Conservation (phyloP, 1,284 basidiomycete species). For the Mycena sp. region DNA sequence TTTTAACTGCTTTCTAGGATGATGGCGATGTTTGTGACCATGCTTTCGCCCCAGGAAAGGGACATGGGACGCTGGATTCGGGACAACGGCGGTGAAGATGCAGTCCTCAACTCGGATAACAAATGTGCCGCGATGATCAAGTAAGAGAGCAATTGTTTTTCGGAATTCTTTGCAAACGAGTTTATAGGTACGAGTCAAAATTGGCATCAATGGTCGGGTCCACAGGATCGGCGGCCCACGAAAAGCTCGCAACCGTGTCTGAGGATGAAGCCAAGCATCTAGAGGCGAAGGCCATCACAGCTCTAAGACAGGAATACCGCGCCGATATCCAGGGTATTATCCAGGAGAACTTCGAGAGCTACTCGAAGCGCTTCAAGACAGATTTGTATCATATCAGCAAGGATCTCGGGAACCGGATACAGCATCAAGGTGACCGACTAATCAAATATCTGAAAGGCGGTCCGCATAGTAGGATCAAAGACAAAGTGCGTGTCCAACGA, state of each 20-base stretch:
- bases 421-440: conserved; percentile 5
- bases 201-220: too few relatives aligned
- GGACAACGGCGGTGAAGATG: background rate
- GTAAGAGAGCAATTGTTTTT: background rate
- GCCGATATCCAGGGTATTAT: conserved; percentile 11
- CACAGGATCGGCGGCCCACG: background rate
- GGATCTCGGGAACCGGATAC: conserved; percentile 8
- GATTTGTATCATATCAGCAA: conserved; percentile 3
- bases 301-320: conserved; percentile 1
- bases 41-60: background rate
- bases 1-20: background rate
- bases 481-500: conserved; percentile 1
- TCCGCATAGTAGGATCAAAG: conserved; percentile 2
- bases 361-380: background rate
- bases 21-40: conserved; percentile 2
- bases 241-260: background rate
- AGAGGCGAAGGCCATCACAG: background rate
- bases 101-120: background rate
- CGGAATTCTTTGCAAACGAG: too few relatives aligned
- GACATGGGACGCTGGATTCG: conserved; percentile 10
- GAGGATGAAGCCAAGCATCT: background rate
- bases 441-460: conserved; percentile 3
- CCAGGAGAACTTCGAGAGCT: conserved; percentile 11
- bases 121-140: conserved; percentile 3
- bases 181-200: too few relatives aligned